Evolutionary conservation across 441 rosid species (phyloP), one percentile per base, ranked within the genome.

Genomic region (Lepidium campestre): DNA sequence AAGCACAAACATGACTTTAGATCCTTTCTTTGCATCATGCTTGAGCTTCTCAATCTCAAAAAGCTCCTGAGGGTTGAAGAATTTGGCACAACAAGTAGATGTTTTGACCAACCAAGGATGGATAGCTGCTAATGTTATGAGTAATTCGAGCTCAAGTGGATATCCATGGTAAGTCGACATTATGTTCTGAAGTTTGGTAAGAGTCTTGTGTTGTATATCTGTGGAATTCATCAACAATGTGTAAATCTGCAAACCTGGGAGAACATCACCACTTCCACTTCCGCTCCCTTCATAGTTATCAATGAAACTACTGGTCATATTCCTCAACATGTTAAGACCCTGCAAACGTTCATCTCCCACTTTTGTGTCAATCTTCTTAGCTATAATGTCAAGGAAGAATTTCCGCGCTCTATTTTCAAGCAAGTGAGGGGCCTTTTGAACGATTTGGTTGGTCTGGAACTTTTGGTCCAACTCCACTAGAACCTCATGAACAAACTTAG

Each of bases 191-290:
- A 90, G 93, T 74, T 89, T 89, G 59, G 70, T 57, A 73, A 89
- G 71, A 55, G 82, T 75, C 65, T 82, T 79, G 56, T 83, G 85
- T 19, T 93, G 98, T 18, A 82, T 34, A 35, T 83, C 93, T 0
- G 97, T 81, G 3, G 93, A 82, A 49, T 93, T 93, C 96, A 93
- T 90, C 85, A 89, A 35, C 52, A 93, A 73, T 31, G 98, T 93
- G 73, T 93, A 93, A 18, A 86, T 89, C 71, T 93, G 98, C 59
- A 93, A 72, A 72, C 98, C 98, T 0, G 98, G 98, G 29, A 93
- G 97, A 46, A 70, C 65, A 34, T 90, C 97, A 19, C 86, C 74
- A 49, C 76, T 53, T 64, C 82, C 90, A 5, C 62, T 39, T 41
- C 68, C 62, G 11, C 55, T 71, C 41, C 88, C 89, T 78, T 93